phyloP scores from a whole-genome alignment of 495 filamentous ascomycete species.

The Aspergillus panamensis region DNA sequence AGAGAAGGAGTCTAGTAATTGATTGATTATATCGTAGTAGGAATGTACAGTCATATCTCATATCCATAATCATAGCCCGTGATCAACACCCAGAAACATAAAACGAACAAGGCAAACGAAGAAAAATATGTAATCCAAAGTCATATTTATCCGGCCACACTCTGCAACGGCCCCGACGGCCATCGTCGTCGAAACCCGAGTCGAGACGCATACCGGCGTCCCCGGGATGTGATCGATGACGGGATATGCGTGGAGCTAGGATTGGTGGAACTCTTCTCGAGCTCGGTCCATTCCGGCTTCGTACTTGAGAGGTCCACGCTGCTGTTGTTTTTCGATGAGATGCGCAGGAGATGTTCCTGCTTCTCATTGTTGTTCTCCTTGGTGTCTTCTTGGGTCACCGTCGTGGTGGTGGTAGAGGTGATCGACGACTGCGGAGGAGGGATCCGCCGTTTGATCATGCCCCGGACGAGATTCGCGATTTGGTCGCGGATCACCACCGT shows the following conservation, averaged over 20 bases:
- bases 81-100: too few species aligned
- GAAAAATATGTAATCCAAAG: too few species aligned
- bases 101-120: too few species aligned
- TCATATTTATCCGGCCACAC: background rate
- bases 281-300: background rate
- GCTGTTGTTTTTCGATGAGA: background rate
- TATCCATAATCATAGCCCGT: too few species aligned
- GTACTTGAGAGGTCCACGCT: background rate
- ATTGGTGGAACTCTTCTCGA: background rate
- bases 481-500: constrained; percentile 15
- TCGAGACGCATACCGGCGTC: background rate
- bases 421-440: background rate
- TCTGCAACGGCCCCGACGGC: background rate
- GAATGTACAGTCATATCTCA: too few species aligned
- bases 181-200: background rate
- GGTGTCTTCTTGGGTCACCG: too few species aligned
- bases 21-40: too few species aligned
- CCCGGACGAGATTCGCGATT: constrained; percentile 13
- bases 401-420: background rate
- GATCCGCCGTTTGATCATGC: constrained; percentile 13
- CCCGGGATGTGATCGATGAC: background rate
- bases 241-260: background rate
- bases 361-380: background rate
- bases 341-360: background rate
- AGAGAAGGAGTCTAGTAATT: too few species aligned